Evolutionary conservation across 768 basidiomycete species (phyloP), one percentile per base, ranked within the genome.

Genomic region (Trametes maxima): DNA sequence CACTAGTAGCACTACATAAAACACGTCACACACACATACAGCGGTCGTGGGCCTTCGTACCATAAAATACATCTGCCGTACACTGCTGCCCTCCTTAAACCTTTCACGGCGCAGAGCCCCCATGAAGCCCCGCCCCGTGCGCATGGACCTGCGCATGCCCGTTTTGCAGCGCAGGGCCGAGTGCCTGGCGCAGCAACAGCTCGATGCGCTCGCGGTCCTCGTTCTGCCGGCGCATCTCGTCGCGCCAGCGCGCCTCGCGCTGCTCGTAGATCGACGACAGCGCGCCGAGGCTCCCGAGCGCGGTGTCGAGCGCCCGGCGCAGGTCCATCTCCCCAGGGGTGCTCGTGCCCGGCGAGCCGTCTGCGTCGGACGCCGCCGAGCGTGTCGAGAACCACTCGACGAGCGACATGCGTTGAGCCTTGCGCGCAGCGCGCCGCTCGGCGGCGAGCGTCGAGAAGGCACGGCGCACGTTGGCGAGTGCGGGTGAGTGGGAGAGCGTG

Each of bases 161-260:
- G 39, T 63, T 67, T 39, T 52, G 43, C 25, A 59, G 21, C 8
- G 53, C 45, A 13, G 65, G 67, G 16, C 74, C 82, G 21, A 91
- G 74, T 3, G 87, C 83, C 73, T 92, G 89, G 65, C 76, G 77
- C 50, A 93, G 73, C 43, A 92, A 73, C 54, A 89, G 65, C 65
- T 88, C 86, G 3, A 92, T 84, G 17, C 79, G 73, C 67, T 89
- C 87, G 14, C 88, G 77, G 57, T 93, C 91, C 28, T 87, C 85
- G 49, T 79, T 76, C 58, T 89, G 78, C 59, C 82, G 77, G 24
- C 79, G 72, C 81, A 91, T 86, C 74, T 90, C 90, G 39, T 73
- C 70, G 40, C 79, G 73, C 85, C 89, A 89, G 43, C 90, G 77
- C 49, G 80, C 79, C 69, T 88, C 89, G 17, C 89, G 77, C 63